Percentiles rank a stretch among this genome's conserved stretches.
phyloP scores from a whole-genome alignment of 2,329 filamentous ascomycete species.

The Thielaviopsis punctulata region DNA sequence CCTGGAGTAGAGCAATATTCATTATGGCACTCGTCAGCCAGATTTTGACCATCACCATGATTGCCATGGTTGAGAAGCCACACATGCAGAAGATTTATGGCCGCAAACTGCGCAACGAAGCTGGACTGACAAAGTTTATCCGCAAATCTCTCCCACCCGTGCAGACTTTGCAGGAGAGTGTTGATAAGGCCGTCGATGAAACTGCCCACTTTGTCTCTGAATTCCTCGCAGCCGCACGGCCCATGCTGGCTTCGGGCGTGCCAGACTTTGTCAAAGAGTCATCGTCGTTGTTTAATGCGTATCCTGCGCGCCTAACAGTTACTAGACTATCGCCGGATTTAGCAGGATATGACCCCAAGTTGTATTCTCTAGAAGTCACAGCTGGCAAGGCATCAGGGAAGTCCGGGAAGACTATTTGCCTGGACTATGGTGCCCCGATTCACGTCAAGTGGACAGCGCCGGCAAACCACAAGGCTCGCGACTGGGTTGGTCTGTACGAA shows the following conservation, averaged over 20 bases:
- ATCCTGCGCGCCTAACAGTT: constrained; percentile 71
- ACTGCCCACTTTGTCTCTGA: constrained; percentile 83
- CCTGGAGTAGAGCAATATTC: constrained; percentile 74
- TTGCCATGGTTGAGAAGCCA: constrained; percentile 84
- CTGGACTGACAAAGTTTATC: constrained; percentile 81
- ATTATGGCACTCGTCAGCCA: constrained; percentile 75
- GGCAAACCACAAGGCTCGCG: constrained; percentile 67
- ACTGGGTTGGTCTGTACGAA: constrained; percentile 95
- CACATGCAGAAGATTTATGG: constrained; percentile 99
- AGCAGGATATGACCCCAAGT: constrained; percentile 58
- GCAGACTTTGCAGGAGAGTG: constrained; percentile 65
- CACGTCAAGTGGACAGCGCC: constrained; percentile 83
- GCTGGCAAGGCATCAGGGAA: constrained; percentile 16
- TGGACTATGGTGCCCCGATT: constrained; percentile 83
- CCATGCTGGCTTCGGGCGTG: constrained; percentile 72
- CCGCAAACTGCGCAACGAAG: constrained; percentile 62
- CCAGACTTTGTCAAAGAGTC: constrained; percentile 80
- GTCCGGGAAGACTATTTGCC: constrained; percentile 53
- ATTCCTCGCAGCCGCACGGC: constrained; percentile 67
- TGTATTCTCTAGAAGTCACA: constrained; percentile 57
- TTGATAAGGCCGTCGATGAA: constrained; percentile 75
- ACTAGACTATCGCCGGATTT: constrained; percentile 64
- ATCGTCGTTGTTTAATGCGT: constrained; percentile 71
- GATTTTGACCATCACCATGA: constrained; percentile 68
- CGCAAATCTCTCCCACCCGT: constrained; percentile 66